These are phyloP conservation scores for Brettanomyces custersianus DNA, from an alignment of 805 yeast genomes.

Conservation along the genomic window DNA sequence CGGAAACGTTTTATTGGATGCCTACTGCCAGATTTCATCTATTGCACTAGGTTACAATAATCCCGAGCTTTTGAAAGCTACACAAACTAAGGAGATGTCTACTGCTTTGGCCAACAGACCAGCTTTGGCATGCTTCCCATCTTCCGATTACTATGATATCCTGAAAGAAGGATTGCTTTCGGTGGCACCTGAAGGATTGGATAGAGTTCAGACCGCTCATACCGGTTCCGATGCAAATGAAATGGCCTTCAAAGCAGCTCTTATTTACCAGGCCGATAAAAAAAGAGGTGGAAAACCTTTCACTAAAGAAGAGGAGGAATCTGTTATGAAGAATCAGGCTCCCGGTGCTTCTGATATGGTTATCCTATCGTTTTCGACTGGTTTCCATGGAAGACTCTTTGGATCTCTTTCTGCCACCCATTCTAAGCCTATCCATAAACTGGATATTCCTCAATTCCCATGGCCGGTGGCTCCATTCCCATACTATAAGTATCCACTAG, in stretches of 20 bases:
- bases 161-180: slow-evolving; percentile 40
- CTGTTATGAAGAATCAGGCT: slow-evolving; percentile 40
- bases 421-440: slow-evolving; percentile 48
- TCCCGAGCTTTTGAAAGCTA: slow-evolving; percentile 49
- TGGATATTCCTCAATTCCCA: slow-evolving; percentile 50
- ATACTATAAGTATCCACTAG: slow-evolving; percentile 74
- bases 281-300: slow-evolving; percentile 40
- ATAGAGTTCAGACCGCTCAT: slow-evolving; percentile 54
- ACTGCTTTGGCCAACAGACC: slow-evolving; percentile 61
- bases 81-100: slow-evolving; percentile 54
- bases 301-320: slow-evolving; percentile 34
- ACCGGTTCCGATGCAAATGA: slow-evolving; percentile 67
- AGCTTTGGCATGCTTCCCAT: slow-evolving; percentile 58
- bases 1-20: slow-evolving; percentile 52
- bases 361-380: slow-evolving; percentile 43
- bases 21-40: slow-evolving; percentile 66
- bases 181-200: slow-evolving; percentile 58
- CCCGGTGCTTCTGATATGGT: slow-evolving; percentile 49
- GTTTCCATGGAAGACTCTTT: slow-evolving; percentile 49
- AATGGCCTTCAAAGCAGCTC: slow-evolving; percentile 63
- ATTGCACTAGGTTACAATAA: slow-evolving; percentile 66
- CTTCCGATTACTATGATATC: slow-evolving; percentile 41
- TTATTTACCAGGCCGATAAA: slow-evolving; percentile 46
- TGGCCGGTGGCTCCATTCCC: slow-evolving; percentile 69
- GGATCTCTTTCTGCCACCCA: slow-evolving; percentile 49